These are phyloP conservation scores for carrot (Daucus carota) DNA, from an alignment of 129 eudicot species.

Conservation along the genomic window DNA sequence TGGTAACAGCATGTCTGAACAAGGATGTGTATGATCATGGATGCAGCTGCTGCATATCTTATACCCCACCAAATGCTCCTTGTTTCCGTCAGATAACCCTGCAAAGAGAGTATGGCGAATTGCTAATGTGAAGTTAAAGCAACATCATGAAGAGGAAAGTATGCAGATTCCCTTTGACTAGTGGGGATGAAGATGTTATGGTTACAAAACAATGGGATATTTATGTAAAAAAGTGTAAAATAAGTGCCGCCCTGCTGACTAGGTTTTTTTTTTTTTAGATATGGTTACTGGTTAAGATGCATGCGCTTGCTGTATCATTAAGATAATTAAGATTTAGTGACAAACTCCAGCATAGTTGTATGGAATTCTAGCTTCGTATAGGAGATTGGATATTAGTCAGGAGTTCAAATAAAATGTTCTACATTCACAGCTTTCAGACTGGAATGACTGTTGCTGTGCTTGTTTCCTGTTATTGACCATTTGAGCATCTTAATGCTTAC, in stretches of 20 bases:
- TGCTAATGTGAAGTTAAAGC: background rate
- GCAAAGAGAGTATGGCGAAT: background rate
- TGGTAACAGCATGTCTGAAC: conserved; percentile 87
- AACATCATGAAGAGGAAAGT: background rate
- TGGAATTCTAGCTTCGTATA: background rate
- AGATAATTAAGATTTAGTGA: background rate
- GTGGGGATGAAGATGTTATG: background rate
- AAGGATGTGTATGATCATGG: conserved; percentile 69
- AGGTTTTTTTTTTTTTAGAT: background rate
- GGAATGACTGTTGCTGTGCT: background rate
- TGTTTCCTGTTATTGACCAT: background rate
- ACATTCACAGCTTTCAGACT: background rate
- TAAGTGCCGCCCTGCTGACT: background rate
- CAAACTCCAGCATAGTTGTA: background rate
- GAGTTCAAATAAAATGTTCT: background rate
- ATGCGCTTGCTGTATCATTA: background rate
- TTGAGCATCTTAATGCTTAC: background rate
- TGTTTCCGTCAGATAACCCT: background rate
- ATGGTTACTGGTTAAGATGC: background rate
- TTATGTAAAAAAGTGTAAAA: background rate
- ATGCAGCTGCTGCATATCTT: conserved; percentile 3
- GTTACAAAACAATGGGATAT: background rate
- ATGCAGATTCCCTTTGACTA: background rate
- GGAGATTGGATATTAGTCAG: background rate
- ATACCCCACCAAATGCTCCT: background rate